Evolutionary conservation across 2,329 filamentous ascomycete species (phyloP), one percentile per base, ranked within the genome.

Genomic region (Penicillium sp.): DNA sequence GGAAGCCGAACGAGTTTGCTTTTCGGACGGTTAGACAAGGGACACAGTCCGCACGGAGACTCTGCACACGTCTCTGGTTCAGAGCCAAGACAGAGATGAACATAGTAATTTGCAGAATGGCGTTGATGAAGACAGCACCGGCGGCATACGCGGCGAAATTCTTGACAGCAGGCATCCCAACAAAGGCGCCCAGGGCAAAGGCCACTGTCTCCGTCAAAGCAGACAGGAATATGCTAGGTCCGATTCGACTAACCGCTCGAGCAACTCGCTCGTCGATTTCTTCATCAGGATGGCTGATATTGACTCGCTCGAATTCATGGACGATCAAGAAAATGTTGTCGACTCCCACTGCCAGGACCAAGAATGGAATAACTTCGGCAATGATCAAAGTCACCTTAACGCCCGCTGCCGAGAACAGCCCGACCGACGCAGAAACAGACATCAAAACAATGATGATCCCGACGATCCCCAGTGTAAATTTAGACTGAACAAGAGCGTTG

Each of bases 271-370:
- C 87, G 63, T 96, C 89, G 2, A 99, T 88, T 72, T 88, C 83
- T 60, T 92, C 88, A 67, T 97, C 92, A 0, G 92, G 91, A 67
- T 96, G 89, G 72, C 88, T 96, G 64, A 91, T 78, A 67, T 99
- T 99, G 70, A 97, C 89, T 30, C 94, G 84, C 71, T 99, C 94
- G 57, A 99, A 96, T 74, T 99, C 94, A 74, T 99, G 94, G 0
- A 99, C 94, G 56, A 99, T 96, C 53, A 99, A 79, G 77, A 99
- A 99, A 67, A 99, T 97, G 69, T 99, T 99, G 81, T 99, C 94
- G 3, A 99, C 95, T 43, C 94, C 94, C 28, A 99, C 92, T 12
- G 94, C 94, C 19, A 99, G 79, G 10, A 99, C 93, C 61, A 99
- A 87, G 74, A 99, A 99, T 0, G 94, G 94, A 61, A 99, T 99